Base-by-base conservation (phyloP, 495 filamentous ascomycete species). In the Penicillium atrosanguineum region DNA sequence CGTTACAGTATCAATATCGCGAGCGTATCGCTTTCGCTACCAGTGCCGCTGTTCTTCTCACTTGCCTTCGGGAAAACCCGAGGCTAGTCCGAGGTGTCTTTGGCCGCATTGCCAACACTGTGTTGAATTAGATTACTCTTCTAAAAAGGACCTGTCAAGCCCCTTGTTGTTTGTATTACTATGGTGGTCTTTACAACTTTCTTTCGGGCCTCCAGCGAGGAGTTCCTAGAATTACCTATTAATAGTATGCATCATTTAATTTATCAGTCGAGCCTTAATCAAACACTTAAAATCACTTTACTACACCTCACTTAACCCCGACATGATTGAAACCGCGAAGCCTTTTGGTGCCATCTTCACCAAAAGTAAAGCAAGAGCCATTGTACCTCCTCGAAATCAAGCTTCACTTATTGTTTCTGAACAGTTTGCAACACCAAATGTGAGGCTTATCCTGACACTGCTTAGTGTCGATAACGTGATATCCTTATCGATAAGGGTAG, bases 41-140 rank as follows among this genome's bases (percentile, higher is more conserved):
- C 36, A 89, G 88, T 59, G 80, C 83, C 16, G 92, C 89, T 3
- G 78, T 92, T 28, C 80, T 96, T 36, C 77, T 95, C 52, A 90
- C 89, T 6, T 81, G 79, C 50, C 79, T 85, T 23, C 71, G 80
- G 21, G 89, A 94, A 63, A 79, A 82, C 31, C 81, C 78, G 44
- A 68, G 64, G 47, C 71, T 83, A 62, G 86, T 96, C 23, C 77
- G 89, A 47, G 91, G 91, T 6, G 79, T 93, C 20, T 75, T 92
- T 56, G 90, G 90, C 14, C 83, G 71, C 40, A 63, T 95, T 31
- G 62, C 89, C 42, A 72, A 69, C 7, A 74, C 71, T 26, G 79
- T 91, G 14, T 58, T 91, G 52, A 67, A 61, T 18, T 71, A 56
- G 46, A 37, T 9, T 46, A 46, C 29, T 1, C 4, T 14, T 41